Evolutionary conservation across 2,329 filamentous ascomycete species (phyloP).

Genomic region (Pseudogymnoascus sp.): DNA sequence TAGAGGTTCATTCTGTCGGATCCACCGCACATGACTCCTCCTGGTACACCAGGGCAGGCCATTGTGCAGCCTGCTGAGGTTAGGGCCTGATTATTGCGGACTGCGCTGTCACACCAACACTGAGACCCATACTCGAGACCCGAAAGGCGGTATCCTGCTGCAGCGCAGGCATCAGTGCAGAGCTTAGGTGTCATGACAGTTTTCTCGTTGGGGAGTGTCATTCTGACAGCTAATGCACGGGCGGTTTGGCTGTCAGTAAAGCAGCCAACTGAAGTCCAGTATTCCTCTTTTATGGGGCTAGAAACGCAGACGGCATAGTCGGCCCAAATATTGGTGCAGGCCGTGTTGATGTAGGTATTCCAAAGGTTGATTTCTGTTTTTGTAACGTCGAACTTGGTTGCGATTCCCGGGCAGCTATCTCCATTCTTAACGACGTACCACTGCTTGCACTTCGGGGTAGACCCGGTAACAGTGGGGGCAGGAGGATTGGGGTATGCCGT

Average conservation of each 20-base stretch:
- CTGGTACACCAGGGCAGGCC: constrained; percentile 11
- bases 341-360: constrained; percentile 7
- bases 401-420: background rate
- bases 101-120: background rate
- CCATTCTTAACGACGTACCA: constrained; percentile 2
- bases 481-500: background rate
- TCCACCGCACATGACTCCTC: constrained; percentile 13
- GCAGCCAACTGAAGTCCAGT: background rate
- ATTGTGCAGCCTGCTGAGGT: constrained; percentile 12
- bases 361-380: background rate
- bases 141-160: background rate
- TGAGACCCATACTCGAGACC: background rate
- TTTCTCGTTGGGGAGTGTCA: background rate
- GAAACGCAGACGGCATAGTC: constrained; percentile 6
- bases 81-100: background rate
- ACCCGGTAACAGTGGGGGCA: background rate
- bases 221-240: background rate
- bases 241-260: background rate
- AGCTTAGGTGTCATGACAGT: constrained; percentile 11
- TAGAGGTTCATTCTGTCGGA: constrained; percentile 13
- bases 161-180: background rate
- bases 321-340: constrained; percentile 2
- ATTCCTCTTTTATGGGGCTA: background rate
- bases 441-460: constrained; percentile 1
- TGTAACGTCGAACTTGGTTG: background rate